Conservation (phyloP, 192 early-diverging fungal species). For the Spizellomyces punctatus region DNA sequence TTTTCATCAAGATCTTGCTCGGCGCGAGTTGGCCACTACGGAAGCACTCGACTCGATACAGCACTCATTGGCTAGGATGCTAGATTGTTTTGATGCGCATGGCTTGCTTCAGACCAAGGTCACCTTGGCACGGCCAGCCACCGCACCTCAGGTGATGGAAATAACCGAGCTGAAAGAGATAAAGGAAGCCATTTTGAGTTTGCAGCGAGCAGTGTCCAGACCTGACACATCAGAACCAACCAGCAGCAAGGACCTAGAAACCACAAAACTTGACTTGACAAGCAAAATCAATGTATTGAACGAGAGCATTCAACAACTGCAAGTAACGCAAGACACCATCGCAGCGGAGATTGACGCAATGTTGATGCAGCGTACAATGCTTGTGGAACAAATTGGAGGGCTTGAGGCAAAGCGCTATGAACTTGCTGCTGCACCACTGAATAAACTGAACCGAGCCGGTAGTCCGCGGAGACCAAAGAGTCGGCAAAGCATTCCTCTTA, state of each 20-base stretch:
- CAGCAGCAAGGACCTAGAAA: background rate
- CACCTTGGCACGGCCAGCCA: background rate
- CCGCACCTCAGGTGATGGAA: constrained; percentile 11
- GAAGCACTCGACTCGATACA: constrained; percentile 28
- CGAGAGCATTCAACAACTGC: background rate
- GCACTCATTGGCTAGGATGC: constrained; percentile 15
- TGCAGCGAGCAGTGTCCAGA: background rate
- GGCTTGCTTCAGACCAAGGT: background rate
- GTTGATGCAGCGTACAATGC: background rate
- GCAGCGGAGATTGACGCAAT: constrained; percentile 4
- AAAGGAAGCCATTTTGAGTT: constrained; percentile 8
- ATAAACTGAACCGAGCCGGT: no score
- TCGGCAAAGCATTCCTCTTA: no score
- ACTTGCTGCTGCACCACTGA: background rate
- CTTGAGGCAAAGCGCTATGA: constrained; percentile 5
- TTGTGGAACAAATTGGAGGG: background rate
- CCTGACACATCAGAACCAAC: background rate
- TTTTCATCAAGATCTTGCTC: constrained; percentile 1
- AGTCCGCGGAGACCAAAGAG: no score
- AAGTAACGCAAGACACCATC: background rate
- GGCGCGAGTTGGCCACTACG: constrained; percentile 7
- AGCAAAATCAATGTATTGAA: background rate
- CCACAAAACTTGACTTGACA: background rate
- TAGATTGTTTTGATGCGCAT: constrained; percentile 15
- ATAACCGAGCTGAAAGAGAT: constrained; percentile 22